Conservation (phyloP, 2,329 filamentous ascomycete species). For the Whalleya microplaca region DNA sequence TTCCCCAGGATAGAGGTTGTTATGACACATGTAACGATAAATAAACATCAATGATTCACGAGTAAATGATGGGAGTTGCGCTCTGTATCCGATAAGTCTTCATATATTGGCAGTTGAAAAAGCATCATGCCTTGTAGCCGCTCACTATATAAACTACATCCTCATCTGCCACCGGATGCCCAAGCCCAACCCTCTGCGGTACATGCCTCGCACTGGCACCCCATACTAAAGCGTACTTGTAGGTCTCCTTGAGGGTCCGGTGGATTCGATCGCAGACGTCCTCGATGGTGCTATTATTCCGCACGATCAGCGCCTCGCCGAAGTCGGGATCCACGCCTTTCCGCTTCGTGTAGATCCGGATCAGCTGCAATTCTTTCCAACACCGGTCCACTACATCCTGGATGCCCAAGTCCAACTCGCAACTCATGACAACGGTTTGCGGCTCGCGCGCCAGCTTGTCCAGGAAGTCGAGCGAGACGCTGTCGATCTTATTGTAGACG, state of each 20-base stretch:
- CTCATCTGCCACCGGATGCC: constrained; percentile 75
- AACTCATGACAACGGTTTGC: constrained; percentile 95
- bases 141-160: constrained; percentile 71
- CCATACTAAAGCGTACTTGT: constrained; percentile 99
- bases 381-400: constrained; percentile 92
- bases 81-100: not conserved
- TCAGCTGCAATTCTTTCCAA: constrained; percentile 90
- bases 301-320: constrained; percentile 87
- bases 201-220: constrained; percentile 94
- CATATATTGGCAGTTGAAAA: constrained; percentile 20
- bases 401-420: constrained; percentile 92
- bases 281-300: constrained; percentile 85
- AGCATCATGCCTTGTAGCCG: constrained; percentile 60
- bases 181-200: constrained; percentile 87
- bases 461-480: constrained; percentile 89
- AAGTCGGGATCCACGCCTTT: constrained; percentile 93
- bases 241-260: constrained; percentile 92
- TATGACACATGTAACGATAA: constrained; percentile 28
- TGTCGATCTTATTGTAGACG: constrained; percentile 99
- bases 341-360: constrained; percentile 94
- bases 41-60: constrained; percentile 31
- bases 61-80: constrained; percentile 7
- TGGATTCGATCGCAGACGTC: constrained; percentile 97
- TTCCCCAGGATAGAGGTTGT: constrained; percentile 7
- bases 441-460: constrained; percentile 91